These are phyloP conservation scores for Penicillium steckii DNA, from an alignment of 495 filamentous ascomycete genomes.

Conservation along the genomic window DNA sequence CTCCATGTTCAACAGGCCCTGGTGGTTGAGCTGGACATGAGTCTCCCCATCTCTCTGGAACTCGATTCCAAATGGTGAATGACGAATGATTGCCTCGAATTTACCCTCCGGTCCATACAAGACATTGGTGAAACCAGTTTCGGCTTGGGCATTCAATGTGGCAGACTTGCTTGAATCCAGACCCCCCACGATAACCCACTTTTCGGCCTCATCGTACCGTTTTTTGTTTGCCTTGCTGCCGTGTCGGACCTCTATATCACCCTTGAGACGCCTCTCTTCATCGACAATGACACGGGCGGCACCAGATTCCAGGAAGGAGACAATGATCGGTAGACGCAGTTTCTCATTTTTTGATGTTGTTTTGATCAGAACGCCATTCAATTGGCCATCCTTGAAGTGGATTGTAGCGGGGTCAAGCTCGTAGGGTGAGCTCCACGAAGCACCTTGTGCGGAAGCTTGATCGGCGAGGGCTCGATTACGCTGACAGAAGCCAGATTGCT, in stretches of 20 bases:
- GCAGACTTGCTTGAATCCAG: slow-evolving; percentile 66
- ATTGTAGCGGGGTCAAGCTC: slow-evolving; percentile 68
- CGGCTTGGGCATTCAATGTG: slow-evolving; percentile 53
- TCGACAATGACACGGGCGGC: slow-evolving; percentile 83
- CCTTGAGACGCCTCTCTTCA: slow-evolving; percentile 84
- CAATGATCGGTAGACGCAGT: slow-evolving; percentile 74
- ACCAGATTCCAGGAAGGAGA: slow-evolving; percentile 87
- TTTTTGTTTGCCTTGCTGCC: slow-evolving; percentile 84
- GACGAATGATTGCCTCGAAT: slow-evolving; percentile 78
- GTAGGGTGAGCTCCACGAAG: slow-evolving; percentile 80
- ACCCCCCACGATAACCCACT: slow-evolving; percentile 84
- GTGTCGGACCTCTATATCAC: slow-evolving; percentile 83
- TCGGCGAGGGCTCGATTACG: slow-evolving; percentile 91
- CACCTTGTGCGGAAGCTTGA: slow-evolving; percentile 57
- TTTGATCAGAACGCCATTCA: slow-evolving; percentile 79
- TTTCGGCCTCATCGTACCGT: slow-evolving; percentile 85
- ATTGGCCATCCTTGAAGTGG: slow-evolving; percentile 72
- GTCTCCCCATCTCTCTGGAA: slow-evolving; percentile 79
- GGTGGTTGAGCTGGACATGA: slow-evolving; percentile 86
- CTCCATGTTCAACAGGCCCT: slow-evolving; percentile 85
- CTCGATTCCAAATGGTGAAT: slow-evolving; percentile 77
- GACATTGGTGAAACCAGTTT: slow-evolving; percentile 69
- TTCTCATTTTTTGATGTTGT: slow-evolving; percentile 61
- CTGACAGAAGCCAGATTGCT: slow-evolving; percentile 93
- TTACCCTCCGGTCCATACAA: slow-evolving; percentile 73